Conservation (phyloP, 805 yeast genomes). For the Clavispora fructus region DNA sequence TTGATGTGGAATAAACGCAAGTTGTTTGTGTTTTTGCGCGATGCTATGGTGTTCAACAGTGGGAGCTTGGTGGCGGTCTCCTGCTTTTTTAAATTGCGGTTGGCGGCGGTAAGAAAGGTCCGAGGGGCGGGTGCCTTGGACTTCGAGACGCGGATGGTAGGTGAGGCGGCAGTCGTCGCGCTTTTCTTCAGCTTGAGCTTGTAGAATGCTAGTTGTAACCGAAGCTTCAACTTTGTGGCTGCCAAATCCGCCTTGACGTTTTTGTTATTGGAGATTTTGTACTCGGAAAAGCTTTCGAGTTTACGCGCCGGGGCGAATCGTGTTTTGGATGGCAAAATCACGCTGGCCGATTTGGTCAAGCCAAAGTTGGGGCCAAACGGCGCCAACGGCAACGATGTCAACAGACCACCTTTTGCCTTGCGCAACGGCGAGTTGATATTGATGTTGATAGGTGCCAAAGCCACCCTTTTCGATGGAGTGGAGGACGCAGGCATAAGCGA, state of each 20-base stretch:
- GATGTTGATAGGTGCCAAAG: constrained; percentile 33
- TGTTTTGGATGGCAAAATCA: constrained; percentile 3
- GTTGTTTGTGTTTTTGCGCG: constrained; percentile 14
- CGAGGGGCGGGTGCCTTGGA: constrained; percentile 3
- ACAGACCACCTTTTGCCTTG: constrained; percentile 7
- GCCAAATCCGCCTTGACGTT: constrained; percentile 35
- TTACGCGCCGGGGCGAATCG: constrained; percentile 5
- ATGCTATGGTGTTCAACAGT: constrained; percentile 15
- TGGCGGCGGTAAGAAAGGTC: constrained; percentile 8
- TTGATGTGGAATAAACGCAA: constrained; percentile 36
- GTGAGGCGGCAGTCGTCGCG: constrained; percentile 10
- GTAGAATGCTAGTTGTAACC: constrained; percentile 37
- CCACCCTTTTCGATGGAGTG: constrained; percentile 25
- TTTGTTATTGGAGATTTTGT: constrained; percentile 15
- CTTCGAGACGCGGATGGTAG: constrained; percentile 10
- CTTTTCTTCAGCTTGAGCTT: constrained; percentile 25
- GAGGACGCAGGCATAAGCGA: constrained; percentile 13
- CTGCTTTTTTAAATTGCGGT: constrained; percentile 13
- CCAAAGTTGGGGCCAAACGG: constrained; percentile 14
- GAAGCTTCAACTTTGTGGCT: constrained; percentile 39
- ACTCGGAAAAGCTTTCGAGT: constrained; percentile 23
- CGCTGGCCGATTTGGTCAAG: constrained; percentile 12
- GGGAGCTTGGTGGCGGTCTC: constrained; percentile 3
- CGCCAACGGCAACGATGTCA: constrained; percentile 13
- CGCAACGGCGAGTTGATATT: constrained; percentile 19